phyloP scores from a whole-genome alignment of 495 filamentous ascomycete species.

The Neurospora intermedia region DNA sequence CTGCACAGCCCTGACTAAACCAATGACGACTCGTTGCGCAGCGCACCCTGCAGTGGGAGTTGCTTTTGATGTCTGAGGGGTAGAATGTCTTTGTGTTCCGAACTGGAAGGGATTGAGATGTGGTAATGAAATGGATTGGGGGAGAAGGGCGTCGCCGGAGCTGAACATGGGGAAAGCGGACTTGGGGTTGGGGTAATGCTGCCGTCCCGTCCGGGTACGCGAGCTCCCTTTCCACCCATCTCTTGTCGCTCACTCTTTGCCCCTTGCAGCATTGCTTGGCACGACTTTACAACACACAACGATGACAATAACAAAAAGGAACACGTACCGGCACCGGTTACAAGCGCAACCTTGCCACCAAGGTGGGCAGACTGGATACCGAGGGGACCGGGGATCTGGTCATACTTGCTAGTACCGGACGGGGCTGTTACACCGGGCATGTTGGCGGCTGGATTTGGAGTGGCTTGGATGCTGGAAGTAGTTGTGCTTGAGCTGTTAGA shows the following conservation, averaged over 20 bases:
- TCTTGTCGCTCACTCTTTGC: neutral
- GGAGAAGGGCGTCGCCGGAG: neutral
- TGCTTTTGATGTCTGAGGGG: neutral
- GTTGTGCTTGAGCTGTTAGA: slow-evolving; percentile 9
- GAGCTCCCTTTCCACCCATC: neutral
- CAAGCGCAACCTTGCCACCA: slow-evolving; percentile 40
- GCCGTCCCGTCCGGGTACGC: slow-evolving; percentile 9
- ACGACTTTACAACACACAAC: neutral
- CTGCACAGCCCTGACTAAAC: neutral
- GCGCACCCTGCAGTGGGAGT: neutral
- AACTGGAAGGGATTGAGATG: neutral
- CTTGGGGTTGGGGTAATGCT: slow-evolving; percentile 24
- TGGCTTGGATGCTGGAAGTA: neutral
- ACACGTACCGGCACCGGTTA: slow-evolving; percentile 35
- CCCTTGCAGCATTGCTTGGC: neutral
- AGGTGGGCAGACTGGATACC: slow-evolving; percentile 38
- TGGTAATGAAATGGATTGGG: neutral
- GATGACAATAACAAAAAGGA: slow-evolving; percentile 2
- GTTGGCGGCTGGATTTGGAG: slow-evolving; percentile 11
- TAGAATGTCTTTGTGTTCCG: neutral
- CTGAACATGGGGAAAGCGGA: slow-evolving; percentile 17
- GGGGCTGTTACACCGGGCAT: slow-evolving; percentile 28
- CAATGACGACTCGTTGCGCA: neutral
- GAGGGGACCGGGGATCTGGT: slow-evolving; percentile 37
- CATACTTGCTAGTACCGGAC: slow-evolving; percentile 24